Base-by-base conservation (phyloP, 495 filamentous ascomycete genomes). In the Rhypophila decipiens region DNA sequence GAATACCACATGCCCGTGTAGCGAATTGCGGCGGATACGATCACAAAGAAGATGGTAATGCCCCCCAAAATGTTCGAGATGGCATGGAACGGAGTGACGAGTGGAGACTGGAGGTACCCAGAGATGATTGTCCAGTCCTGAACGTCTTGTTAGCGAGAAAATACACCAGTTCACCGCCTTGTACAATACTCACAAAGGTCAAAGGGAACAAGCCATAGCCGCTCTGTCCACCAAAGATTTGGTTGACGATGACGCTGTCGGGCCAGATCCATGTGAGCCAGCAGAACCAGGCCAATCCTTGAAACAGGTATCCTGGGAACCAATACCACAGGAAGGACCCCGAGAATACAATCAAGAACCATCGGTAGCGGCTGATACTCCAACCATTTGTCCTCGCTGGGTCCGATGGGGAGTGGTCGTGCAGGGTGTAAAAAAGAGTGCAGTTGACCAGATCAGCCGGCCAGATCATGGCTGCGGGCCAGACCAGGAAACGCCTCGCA, bases 401-500 rank as follows among this genome's bases (percentile, higher is more conserved):
- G 48, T 85, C 77, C 2, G 80, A 71, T 39, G 62, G 67, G 9
- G 70, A 70, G 52, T 77, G 75, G 50, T 87, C 83, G 46, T 88
- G 84, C 11, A 88, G 74, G 7, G 81, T 76, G 49, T 80, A 75
- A 52, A 88, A 84, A 11, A 88, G 68, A 4, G 83, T 68, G 5
- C 76, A 69, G 50, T 82, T 86, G 55, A 86, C 77, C 17, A 88
- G 72, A 39, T 69, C 77, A 2, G 72, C 66, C 5, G 85, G 84
- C 83, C 84, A 88, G 51, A 88, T 85, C 81, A 87, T 86, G 44
- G 83, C 77, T 21, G 80, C 77, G 3, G 76, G 82, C 71, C 55
- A 83, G 31, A 88, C 83, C 35, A 88, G 61, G 52, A 82, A 84
- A 15, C 77, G 71, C 41, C 79, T 73, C 43, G 80, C 79, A 47